Base-by-base conservation (phyloP, 768 basidiomycete species). In the Boletus pseudopeckii region DNA sequence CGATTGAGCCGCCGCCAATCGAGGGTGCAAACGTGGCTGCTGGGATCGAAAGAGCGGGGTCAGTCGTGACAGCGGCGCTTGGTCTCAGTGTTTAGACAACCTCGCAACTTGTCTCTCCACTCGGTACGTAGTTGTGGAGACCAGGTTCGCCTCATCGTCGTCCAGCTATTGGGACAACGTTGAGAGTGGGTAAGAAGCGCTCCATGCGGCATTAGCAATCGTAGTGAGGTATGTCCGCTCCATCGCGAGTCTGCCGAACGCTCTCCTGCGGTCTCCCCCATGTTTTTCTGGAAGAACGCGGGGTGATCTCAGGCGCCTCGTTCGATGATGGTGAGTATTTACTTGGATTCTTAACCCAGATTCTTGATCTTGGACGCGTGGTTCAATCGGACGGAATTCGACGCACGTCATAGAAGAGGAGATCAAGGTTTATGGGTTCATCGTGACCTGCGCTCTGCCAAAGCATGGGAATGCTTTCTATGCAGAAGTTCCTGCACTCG, bases 11-110 rank as follows among this genome's bases (percentile, higher is more conserved):
- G 24, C 24, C 24, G 24, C 24, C 24, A 6, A 6, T 26, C 33
- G 66, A 68, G 8, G 56, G 55, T 4, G 20, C n/a, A 10, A 51
- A 41, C 22, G 38, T 66, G 3, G 48, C 61, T 14, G 20, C 55
- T 24, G 24, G 24, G 5, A 51, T 60, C 28, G 61, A 62, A 42
- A 66, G 50, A 32, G 66, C 55, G 1, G 56, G 57, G 2, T n/a
- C 64, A 4, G 24, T 62, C 18, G 64, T 54, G 33, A 46, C 55
- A 9, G 60, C 60, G 7, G 70, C 68, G 33, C 61, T 70, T 24
- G 70, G 62, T 33, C 54, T 68, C 2, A 22, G 24, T 2, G 24
- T 6, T 26, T 26, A 26, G 24, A 26, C 24, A 26, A 26, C 38
- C 38, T 20, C 18, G 4, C 38, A 39, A 9, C 4, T 20, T 0